A percentile compares a stretch with the other conserved stretches of the same genome.
These are phyloP conservation scores for Aphanocladium album DNA, from an alignment of 2,329 filamentous ascomycete species.

Conservation along the genomic window DNA sequence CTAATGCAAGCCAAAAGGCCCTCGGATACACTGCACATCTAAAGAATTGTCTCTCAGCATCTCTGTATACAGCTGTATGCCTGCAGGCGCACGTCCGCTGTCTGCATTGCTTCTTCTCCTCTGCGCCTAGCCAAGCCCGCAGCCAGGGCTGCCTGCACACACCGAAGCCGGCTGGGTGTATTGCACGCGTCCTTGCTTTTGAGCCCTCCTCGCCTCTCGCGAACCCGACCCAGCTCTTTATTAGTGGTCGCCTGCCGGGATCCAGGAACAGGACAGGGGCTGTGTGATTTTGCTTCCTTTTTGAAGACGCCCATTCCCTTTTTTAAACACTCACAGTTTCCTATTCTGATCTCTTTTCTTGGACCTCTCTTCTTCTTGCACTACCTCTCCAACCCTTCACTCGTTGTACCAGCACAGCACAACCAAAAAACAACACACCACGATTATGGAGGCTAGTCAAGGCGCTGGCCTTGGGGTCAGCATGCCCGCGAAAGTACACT, in stretches of 20 bases:
- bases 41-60: background rate
- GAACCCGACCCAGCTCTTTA: slow-evolving; percentile 4
- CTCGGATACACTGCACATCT: background rate
- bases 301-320: background rate
- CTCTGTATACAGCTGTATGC: background rate
- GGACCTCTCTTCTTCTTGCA: background rate
- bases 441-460: background rate
- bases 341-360: background rate
- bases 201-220: background rate
- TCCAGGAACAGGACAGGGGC: background rate
- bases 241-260: background rate
- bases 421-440: background rate
- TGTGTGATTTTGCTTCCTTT: background rate
- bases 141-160: background rate
- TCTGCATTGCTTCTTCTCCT: slow-evolving; percentile 1
- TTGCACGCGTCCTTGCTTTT: background rate
- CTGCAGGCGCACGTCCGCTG: background rate
- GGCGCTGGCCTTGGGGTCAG: background rate
- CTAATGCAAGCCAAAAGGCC: slow-evolving; percentile 5
- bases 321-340: background rate
- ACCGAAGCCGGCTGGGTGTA: background rate
- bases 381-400: background rate
- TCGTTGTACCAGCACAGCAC: background rate
- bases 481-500: background rate
- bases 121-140: background rate